Base-by-base conservation (phyloP, 2,329 filamentous ascomycete genomes). In the Byssochlamys sp. region DNA sequence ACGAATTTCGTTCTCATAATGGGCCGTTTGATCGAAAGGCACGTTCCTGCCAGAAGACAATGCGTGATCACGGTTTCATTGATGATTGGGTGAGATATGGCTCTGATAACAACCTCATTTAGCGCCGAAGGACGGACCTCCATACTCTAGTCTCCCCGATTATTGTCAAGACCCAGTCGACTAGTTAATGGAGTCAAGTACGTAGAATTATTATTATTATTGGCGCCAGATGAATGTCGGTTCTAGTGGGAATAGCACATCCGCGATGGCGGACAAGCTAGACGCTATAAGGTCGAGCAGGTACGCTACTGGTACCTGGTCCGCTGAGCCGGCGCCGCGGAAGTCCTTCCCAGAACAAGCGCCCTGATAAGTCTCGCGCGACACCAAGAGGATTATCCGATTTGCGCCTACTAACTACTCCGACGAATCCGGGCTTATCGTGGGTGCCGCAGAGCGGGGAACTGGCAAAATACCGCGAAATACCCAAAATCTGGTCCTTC, bases 211-310 rank as follows among this genome's bases (percentile, higher is more conserved):
- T 19, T 19, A 19, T 51, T 28, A 28, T 24, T n/a, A 51, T 28
- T 51, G 49, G 24, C 27, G 49, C 49, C 55, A 33, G 55, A 35
- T 59, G 49, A 45, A 53, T 56, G 61, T 59, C 58, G 59, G 59
- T 31, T 53, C 55, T 14, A 55, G 53, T 61, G 62, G 62, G 62
- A 59, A 66, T 69, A 63, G 63, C 62, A 59, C 58, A 61, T 60
- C 63, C 64, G 62, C 58, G 55, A 52, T 57, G 59, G 58, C 63
- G 60, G 65, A 61, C 62, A 63, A 66, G 64, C 63, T 45, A 45
- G 39, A 45, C 39, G 19, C 39, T 45, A 45, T 14, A 14, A 45
- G 39, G 39, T 19, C n/a, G n/a, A 45, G 14, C n/a, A 45, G 19
- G 14, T 19, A 45, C n/a, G 19, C 39, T 45, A 45, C 39, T 45